Percentiles rank a stretch among this genome's conserved stretches.
phyloP scores from a whole-genome alignment of 1,139 yeast genomes.

The Hyphopichia khmerensis region DNA sequence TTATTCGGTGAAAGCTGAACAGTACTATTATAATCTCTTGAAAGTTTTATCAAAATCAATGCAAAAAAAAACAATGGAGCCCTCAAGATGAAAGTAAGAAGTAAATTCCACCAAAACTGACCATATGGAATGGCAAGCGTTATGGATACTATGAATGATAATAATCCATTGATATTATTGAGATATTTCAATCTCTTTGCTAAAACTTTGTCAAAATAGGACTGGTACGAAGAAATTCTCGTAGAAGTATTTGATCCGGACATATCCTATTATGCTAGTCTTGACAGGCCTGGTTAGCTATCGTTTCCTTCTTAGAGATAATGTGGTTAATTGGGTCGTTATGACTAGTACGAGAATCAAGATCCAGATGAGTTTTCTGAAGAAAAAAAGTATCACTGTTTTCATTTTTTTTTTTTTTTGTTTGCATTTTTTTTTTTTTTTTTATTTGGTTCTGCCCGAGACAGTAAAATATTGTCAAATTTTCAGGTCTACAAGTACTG shows the following conservation, averaged over 20 bases:
- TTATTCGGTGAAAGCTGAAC: slow-evolving; percentile 52
- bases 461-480: no score
- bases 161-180: slow-evolving; percentile 28
- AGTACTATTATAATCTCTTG: slow-evolving; percentile 50
- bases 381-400: neutral
- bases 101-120: slow-evolving; percentile 29
- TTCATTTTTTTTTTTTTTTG: neutral
- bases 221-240: slow-evolving; percentile 21
- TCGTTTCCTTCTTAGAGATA: no score
- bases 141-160: slow-evolving; percentile 26
- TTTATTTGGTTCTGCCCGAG: no score
- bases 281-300: no score
- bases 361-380: neutral
- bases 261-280: neutral
- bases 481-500: no score
- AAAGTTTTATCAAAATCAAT: slow-evolving; percentile 39
- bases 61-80: slow-evolving; percentile 33
- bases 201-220: slow-evolving; percentile 31
- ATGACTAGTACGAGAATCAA: neutral
- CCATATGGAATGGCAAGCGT: slow-evolving; percentile 28
- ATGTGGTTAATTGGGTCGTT: no score
- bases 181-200: slow-evolving; percentile 36
- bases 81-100: slow-evolving; percentile 23
- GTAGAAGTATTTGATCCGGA: slow-evolving; percentile 5
- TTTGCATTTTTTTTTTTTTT: no score